A percentile compares a stretch with the other conserved stretches of the same genome.
These are phyloP conservation scores for Mollisia scopiformis DNA, from an alignment of 2,329 filamentous ascomycete species.

Conservation along the genomic window DNA sequence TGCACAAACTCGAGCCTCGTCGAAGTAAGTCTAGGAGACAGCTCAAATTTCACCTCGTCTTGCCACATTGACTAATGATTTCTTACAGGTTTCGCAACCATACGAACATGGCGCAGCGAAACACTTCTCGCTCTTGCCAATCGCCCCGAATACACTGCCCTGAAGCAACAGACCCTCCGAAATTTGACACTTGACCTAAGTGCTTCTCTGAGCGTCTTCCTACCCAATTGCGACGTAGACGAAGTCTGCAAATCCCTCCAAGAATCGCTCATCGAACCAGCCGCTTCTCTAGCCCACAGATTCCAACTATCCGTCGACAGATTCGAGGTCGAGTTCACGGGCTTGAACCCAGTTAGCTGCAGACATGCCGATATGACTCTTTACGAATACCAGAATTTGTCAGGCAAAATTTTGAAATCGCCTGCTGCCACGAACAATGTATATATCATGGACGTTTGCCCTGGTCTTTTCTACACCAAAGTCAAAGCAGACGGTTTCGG, in stretches of 20 bases:
- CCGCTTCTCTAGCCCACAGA: slow-evolving; percentile 18
- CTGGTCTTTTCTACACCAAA: not conserved
- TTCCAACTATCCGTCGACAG: slow-evolving; percentile 19
- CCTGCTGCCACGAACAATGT: not conserved
- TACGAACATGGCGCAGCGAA: slow-evolving; percentile 16
- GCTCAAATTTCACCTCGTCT: not conserved
- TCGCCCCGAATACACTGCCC: slow-evolving; percentile 4
- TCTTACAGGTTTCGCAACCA: slow-evolving; percentile 6
- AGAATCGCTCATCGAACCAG: slow-evolving; percentile 15
- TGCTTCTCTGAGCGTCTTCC: slow-evolving; percentile 11
- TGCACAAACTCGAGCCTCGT: slow-evolving; percentile 17
- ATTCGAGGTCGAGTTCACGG: slow-evolving; percentile 14
- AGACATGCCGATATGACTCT: not conserved
- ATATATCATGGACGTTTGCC: slow-evolving; percentile 14
- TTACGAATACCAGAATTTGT: slow-evolving; percentile 10
- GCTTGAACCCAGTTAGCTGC: not conserved
- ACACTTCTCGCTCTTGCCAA: slow-evolving; percentile 12
- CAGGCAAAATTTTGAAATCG: not conserved
- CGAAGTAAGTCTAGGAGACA: slow-evolving; percentile 6
- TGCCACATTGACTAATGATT: not conserved
- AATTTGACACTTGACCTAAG: slow-evolving; percentile 4
- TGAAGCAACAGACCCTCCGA: not conserved
- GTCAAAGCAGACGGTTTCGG: slow-evolving; percentile 12
- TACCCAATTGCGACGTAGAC: not conserved
- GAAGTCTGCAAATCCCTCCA: slow-evolving; percentile 4